These are phyloP conservation scores for Geotrichum carabidarum DNA, from an alignment of 1,139 yeast genomes.

Conservation along the genomic window DNA sequence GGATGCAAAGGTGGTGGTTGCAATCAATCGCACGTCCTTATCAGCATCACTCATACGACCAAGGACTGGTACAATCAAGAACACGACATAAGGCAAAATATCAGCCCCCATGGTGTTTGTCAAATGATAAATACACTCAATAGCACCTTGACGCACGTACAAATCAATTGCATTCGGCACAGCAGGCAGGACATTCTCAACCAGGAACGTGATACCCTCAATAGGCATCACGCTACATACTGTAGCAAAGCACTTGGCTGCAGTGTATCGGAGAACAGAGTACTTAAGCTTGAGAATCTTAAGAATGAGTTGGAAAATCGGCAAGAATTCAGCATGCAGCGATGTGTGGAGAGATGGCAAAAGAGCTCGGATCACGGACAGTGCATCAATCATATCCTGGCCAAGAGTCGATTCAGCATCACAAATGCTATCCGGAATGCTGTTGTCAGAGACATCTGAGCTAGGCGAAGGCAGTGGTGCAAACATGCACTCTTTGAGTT, in stretches of 20 bases:
- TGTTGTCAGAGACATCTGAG: constrained; percentile 26
- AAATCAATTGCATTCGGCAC: constrained; percentile 72
- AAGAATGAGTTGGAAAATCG: constrained; percentile 47
- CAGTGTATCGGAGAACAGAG: constrained; percentile 82
- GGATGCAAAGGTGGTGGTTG: constrained; percentile 95
- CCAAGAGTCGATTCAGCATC: constrained; percentile 53
- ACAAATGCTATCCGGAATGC: constrained; percentile 37
- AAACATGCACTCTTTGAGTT: constrained; percentile 60
- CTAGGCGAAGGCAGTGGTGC: constrained; percentile 50
- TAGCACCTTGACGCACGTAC: constrained; percentile 86
- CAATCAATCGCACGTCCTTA: constrained; percentile 78
- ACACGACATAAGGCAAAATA: constrained; percentile 90
- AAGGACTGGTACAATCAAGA: constrained; percentile 88
- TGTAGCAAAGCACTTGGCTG: constrained; percentile 85
- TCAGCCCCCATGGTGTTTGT: constrained; percentile 81
- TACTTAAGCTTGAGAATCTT: constrained; percentile 62
- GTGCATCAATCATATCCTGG: constrained; percentile 78
- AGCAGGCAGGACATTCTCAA: constrained; percentile 74
- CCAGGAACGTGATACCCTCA: constrained; percentile 69
- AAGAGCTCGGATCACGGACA: constrained; percentile 75
- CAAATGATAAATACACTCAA: constrained; percentile 83
- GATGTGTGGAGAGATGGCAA: constrained; percentile 55
- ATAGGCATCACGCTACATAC: constrained; percentile 72
- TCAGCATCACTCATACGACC: constrained; percentile 98
- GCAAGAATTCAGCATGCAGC: constrained; percentile 49